Percentiles rank a stretch among this genome's conserved stretches.
These are phyloP conservation scores for Didymella keratinophila DNA, from an alignment of 2,329 filamentous ascomycete genomes.

Conservation along the genomic window DNA sequence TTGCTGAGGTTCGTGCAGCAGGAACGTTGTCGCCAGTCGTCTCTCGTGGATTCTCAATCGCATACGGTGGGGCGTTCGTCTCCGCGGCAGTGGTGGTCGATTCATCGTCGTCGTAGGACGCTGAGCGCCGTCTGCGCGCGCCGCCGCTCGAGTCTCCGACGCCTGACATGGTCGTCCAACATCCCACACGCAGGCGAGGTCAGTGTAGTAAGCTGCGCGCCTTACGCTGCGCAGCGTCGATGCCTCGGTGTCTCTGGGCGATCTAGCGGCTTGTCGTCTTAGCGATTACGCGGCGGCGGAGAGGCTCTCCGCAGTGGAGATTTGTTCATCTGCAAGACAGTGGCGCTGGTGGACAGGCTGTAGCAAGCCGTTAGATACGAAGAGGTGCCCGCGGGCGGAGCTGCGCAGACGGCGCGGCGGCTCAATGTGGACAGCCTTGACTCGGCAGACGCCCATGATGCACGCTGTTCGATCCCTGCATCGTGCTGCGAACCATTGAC, in stretches of 20 bases:
- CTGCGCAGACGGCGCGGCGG: slow-evolving; percentile 15
- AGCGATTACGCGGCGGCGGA: slow-evolving; percentile 30
- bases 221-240: slow-evolving; percentile 14
- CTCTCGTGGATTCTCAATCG: slow-evolving; percentile 22
- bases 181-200: slow-evolving; percentile 29
- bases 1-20: slow-evolving; percentile 33
- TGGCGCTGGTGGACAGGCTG: slow-evolving; percentile 6
- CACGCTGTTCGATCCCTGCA: slow-evolving; percentile 14
- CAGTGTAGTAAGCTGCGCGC: slow-evolving; percentile 7
- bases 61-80: slow-evolving; percentile 24
- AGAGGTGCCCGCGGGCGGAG: slow-evolving; percentile 5
- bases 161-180: slow-evolving; percentile 38
- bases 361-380: slow-evolving; percentile 2
- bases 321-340: slow-evolving; percentile 6
- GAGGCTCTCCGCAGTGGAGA: slow-evolving; percentile 7
- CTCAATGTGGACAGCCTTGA: slow-evolving; percentile 18
- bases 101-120: slow-evolving; percentile 38
- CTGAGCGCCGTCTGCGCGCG: slow-evolving; percentile 42
- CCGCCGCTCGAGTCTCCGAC: slow-evolving; percentile 39
- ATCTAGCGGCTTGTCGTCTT: slow-evolving; percentile 33
- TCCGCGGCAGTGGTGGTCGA: slow-evolving; percentile 20
- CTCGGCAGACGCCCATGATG: slow-evolving; percentile 15
- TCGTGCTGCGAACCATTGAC: slow-evolving; percentile 11
- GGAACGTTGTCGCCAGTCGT: slow-evolving; percentile 22
- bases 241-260: slow-evolving; percentile 18